Base-by-base conservation (phyloP, 331 rosid genomes). In the Telfairia occidentalis region DNA sequence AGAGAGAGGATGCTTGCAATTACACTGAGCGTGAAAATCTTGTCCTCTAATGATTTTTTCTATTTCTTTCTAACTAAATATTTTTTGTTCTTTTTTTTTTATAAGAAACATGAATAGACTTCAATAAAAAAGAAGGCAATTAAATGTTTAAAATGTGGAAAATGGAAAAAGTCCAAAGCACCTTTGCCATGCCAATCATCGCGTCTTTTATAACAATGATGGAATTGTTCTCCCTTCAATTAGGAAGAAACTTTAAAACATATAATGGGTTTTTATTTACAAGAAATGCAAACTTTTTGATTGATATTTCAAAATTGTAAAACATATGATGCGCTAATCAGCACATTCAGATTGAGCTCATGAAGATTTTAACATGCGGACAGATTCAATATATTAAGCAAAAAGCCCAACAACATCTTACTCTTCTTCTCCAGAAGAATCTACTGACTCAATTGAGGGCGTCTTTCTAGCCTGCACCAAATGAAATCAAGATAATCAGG, bases 361-460 rank as follows among this genome's bases (percentile, higher is more conserved):
- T 49, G 49, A 32, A 30, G 29, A 48, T 28, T 24, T 7, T 7
- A 43, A 43, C 32, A 35, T 2, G 8, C 32, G 0, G 24, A 19
- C 12, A 65, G 19, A 65, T 38, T 65, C 1, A 23, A 46, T 28
- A 28, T 70, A 46, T 43, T 26, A 70, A 16, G 40, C 28, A 55
- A 53, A n/a, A 24, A 3, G 38, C 38, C 24, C 19, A 40, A 29
- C 23, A 13, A 79, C 73, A 23, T 85, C 99, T 89, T 89, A 95
- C 99, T 95, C 99, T 83, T 95, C 99, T 84, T 95, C 99, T 80
- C 97, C 97, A 49, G 97, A 90, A 79, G 99, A 95, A 80, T 95
- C 99, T 42, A 90, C 96, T 6, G 99, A 92, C 82, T 95, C 99
- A 86, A 90, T 85, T 35, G 97, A 92, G 1, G 89, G 94, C 5